Base-by-base conservation (phyloP, 2,329 filamentous ascomycete genomes). In the Xylariaceae sp. region DNA sequence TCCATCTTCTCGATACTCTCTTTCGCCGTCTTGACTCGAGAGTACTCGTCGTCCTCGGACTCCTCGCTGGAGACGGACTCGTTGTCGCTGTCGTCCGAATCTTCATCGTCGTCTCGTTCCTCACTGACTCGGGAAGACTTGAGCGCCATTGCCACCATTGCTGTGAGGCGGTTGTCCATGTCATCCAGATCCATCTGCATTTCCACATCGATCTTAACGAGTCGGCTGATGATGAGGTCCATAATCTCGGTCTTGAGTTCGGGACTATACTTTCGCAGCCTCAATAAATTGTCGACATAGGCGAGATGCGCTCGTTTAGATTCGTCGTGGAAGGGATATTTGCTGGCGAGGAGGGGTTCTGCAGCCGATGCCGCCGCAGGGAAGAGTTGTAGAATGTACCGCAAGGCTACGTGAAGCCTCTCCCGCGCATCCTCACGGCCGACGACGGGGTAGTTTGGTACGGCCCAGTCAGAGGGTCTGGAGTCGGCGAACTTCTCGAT, bases 151-250 rank as follows among this genome's bases (percentile, higher is more conserved):
- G 84, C 70, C 13, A 90, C 75, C 33, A 79, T 77, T 16, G 88
- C 78, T 35, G 87, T 83, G 8, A 87, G 70, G 35, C 93, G 85
- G 43, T 96, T 90, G 42, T 95, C 90, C 40, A 94, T 65, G 48
- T 96, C 89, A 42, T 96, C 88, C 50, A 96, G 67, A 51, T 96
- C 89, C 31, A 89, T 75, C 59, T 95, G 90, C 58, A 96, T 92
- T 55, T 95, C 85, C 1, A 94, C 87, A 55, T 98, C 92, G 38
- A 96, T 85, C 60, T 92, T 92, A 51, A 96, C 86, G 6, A 96
- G 70, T 42, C 85, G 80, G 47, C 90, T 83, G 26, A 88, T 82
- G 30, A 96, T 82, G 10, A 94, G 65, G 36, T 87, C 80, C 43
- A 94, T 71, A 16, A 96, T 78, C 40, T 93, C 84, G 6, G 82